A percentile compares a stretch with the other conserved stretches of the same genome.
Evolutionary conservation across 805 yeast genomes (phyloP).

Genomic region (Wickerhamiella domercqiae): DNA sequence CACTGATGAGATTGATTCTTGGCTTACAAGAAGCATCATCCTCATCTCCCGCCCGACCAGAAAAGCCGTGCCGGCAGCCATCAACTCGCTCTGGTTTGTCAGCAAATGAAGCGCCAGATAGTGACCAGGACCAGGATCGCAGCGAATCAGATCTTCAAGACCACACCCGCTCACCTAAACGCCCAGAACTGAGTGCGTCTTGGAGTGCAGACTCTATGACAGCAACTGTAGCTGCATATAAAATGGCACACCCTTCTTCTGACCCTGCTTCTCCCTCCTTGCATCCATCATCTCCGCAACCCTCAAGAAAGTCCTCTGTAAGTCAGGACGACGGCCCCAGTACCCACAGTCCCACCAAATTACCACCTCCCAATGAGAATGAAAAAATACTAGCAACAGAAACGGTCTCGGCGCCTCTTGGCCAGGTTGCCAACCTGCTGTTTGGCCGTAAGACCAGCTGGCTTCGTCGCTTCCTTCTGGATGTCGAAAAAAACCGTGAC

Average conservation of each 20-base stretch:
- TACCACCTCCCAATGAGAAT: constrained; percentile 31
- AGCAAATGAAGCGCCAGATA: not conserved
- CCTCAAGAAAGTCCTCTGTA: not conserved
- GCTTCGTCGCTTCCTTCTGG: constrained; percentile 27
- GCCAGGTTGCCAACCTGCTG: constrained; percentile 50
- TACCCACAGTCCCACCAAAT: constrained; percentile 42
- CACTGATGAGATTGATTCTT: constrained; percentile 51
- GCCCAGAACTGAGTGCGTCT: not conserved
- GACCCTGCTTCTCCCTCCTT: not conserved
- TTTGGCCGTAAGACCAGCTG: constrained; percentile 48
- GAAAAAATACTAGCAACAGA: constrained; percentile 41
- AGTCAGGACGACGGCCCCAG: constrained; percentile 37
- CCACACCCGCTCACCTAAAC: not conserved
- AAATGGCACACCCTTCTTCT: not conserved
- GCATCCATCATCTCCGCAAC: not conserved
- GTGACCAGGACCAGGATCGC: not conserved
- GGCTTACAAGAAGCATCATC: constrained; percentile 9
- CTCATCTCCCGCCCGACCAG: not conserved
- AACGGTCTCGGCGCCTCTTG: constrained; percentile 55
- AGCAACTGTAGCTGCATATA: too few relatives aligned
- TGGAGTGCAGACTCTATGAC: not conserved
- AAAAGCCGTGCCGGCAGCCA: not conserved
- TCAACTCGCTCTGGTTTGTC: not conserved
- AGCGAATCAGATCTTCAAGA: not conserved
- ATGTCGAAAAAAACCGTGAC: constrained; percentile 23